Evolutionary conservation across 352 stramenopile genomes (phyloP).

Genomic region (Pythium coloratum): DNA sequence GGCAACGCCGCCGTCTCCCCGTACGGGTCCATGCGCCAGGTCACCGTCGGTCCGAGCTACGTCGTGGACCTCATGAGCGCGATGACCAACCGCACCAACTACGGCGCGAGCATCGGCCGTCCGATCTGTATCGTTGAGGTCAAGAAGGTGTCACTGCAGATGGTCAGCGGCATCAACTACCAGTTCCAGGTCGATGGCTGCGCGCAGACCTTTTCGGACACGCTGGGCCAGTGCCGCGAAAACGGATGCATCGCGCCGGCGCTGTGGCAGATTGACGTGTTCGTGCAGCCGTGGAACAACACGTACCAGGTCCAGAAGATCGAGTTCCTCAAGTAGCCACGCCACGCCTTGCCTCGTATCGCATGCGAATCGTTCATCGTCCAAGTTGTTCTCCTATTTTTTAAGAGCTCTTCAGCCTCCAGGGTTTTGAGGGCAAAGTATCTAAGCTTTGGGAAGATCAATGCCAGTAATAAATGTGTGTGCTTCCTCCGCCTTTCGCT

Average conservation of each 20-base stretch:
- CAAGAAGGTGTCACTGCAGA: conserved; percentile 17
- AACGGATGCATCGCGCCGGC: conserved; percentile 3
- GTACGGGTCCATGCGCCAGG: neutral
- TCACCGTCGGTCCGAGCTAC: neutral
- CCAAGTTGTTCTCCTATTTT: neutral
- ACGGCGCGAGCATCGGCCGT: neutral
- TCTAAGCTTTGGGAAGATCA: too few species aligned
- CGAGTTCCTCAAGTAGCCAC: neutral
- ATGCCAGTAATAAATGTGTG: too few species aligned
- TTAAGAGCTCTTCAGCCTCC: neutral
- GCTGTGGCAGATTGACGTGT: conserved; percentile 16
- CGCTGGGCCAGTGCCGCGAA: conserved; percentile 9
- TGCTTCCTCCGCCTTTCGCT: neutral
- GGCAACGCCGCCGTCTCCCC: neutral
- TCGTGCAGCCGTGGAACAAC: conserved; percentile 22
- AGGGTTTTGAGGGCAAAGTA: too few species aligned
- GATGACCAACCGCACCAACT: conserved; percentile 10
- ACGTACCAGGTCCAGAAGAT: conserved; percentile 21
- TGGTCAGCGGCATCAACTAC: conserved; percentile 29
- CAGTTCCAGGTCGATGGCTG: conserved; percentile 24
- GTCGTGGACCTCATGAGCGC: conserved; percentile 8
- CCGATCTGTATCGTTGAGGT: conserved; percentile 23
- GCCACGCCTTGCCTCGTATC: neutral
- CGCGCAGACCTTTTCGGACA: conserved; percentile 1
- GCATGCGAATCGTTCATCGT: neutral